These are phyloP conservation scores for Yarrowia sp. DNA, from an alignment of 805 yeast genomes.

Conservation along the genomic window DNA sequence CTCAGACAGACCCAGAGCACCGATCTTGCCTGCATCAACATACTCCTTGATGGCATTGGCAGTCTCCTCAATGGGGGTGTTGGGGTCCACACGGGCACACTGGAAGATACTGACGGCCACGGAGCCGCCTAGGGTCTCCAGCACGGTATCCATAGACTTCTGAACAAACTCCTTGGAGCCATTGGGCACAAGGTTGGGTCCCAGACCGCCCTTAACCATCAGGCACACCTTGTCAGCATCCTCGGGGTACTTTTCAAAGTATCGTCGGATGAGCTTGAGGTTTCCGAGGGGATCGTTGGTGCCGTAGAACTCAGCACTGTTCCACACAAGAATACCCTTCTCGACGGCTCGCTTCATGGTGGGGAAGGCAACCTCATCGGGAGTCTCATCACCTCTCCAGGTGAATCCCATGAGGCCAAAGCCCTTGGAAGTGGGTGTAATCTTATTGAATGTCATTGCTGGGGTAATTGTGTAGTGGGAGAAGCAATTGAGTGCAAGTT, in stretches of 20 bases:
- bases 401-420: conserved; percentile 83
- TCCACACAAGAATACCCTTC: conserved; percentile 52
- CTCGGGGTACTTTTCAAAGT: conserved; percentile 57
- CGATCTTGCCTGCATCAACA: conserved; percentile 61
- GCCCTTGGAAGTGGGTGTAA: conserved; percentile 42
- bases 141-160: conserved; percentile 47
- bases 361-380: conserved; percentile 51
- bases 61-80: conserved; percentile 53
- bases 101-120: conserved; percentile 54
- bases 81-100: conserved; percentile 64
- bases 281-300: conserved; percentile 46
- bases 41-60: conserved; percentile 54
- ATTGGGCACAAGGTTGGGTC: conserved; percentile 45
- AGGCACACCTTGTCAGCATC: conserved; percentile 53
- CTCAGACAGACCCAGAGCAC: conserved; percentile 73
- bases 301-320: conserved; percentile 81
- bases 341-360: conserved; percentile 53
- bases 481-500: neutral
- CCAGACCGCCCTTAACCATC: conserved; percentile 65
- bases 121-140: conserved; percentile 31
- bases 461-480: neutral
- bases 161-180: conserved; percentile 49
- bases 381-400: conserved; percentile 53
- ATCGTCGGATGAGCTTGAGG: conserved; percentile 54
- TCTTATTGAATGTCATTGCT: conserved; percentile 8